These are phyloP conservation scores for Lepidium sativum DNA, from an alignment of 345 rosid species.

Conservation along the genomic window DNA sequence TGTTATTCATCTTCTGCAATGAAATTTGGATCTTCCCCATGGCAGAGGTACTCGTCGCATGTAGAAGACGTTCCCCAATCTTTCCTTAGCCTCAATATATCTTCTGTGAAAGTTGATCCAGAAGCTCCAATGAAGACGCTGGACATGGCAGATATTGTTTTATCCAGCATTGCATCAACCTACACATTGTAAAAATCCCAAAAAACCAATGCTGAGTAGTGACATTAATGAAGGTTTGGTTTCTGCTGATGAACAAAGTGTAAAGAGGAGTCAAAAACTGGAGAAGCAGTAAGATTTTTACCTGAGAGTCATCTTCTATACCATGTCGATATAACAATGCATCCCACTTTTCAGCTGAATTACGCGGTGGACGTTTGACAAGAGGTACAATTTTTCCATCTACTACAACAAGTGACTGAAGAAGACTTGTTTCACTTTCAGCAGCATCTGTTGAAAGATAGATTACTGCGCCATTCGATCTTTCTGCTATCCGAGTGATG, in stretches of 20 bases:
- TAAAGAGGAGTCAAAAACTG: not conserved
- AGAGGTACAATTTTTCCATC: slow-evolving; percentile 68
- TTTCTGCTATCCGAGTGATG: slow-evolving; percentile 51
- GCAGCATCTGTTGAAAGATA: slow-evolving; percentile 97
- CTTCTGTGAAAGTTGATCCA: slow-evolving; percentile 88
- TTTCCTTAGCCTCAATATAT: slow-evolving; percentile 71
- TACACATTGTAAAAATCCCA: slow-evolving; percentile 1
- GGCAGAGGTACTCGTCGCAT: slow-evolving; percentile 89
- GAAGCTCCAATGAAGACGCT: slow-evolving; percentile 66
- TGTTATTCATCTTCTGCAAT: slow-evolving; percentile 54
- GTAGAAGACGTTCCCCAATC: slow-evolving; percentile 71
- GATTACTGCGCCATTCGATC: slow-evolving; percentile 49
- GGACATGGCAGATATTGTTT: slow-evolving; percentile 76
- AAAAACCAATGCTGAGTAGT: too few species aligned
- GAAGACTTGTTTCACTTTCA: slow-evolving; percentile 70
- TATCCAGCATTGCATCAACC: slow-evolving; percentile 98
- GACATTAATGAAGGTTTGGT: not conserved
- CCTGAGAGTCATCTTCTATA: slow-evolving; percentile 68
- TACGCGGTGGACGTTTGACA: slow-evolving; percentile 62
- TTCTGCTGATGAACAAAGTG: not conserved
- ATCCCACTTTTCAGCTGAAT: slow-evolving; percentile 92
- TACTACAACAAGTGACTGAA: slow-evolving; percentile 55
- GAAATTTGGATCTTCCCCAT: slow-evolving; percentile 76
- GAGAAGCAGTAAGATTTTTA: slow-evolving; percentile 15
- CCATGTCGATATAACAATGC: slow-evolving; percentile 71